Evolutionary conservation across 1,139 yeast genomes (phyloP), one percentile per base, ranked within the genome.

Genomic region (Pichia sp.): DNA sequence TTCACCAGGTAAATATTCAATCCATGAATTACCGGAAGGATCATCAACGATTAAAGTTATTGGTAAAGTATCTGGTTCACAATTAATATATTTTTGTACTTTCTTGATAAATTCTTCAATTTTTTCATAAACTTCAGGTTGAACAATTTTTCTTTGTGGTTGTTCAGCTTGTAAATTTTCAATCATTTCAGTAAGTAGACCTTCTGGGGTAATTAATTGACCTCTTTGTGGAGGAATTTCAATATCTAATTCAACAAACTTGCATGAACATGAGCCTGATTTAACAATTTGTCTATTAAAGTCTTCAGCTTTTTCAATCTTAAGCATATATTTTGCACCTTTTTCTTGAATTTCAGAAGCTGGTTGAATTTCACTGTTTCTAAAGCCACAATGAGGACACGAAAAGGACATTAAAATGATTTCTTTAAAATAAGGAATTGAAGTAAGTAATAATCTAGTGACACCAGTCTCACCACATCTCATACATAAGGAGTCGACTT

Each of bases 21-120:
- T 80, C 95, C 96, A 93, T 2, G 97, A 89, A 65, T 93, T 91
- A 18, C 99, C 99, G 1, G 96, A 77, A 26, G 98, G 97, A 64
- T 91, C 99, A 61, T 89, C 96, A 16, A 88, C 66, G 15, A 76
- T 70, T 40, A 93, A 74, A 0, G 95, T 85, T 49, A 91, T 60
- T 2, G 98, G 98, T 46, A 88, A 65, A 13, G 76, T 72, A 28
- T 74, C 78, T 42, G 74, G 75, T 44, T 79, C 79, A 44, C 87
- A 91, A 21, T 72, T 70, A 22, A 86, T 67, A 43, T 72, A 76
- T 7, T 72, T 63, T 46, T 69, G 64, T 30, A 88, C 79, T 54
- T 76, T 81, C 24, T 56, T 61, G 45, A 88, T 72, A 45, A 91
- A 82, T 28, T 67, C 76, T 39, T 77, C 81, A 51, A 91, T 87